Conservation (phyloP, 495 filamentous ascomycete genomes). For the Penicillium cosmopolitanum region DNA sequence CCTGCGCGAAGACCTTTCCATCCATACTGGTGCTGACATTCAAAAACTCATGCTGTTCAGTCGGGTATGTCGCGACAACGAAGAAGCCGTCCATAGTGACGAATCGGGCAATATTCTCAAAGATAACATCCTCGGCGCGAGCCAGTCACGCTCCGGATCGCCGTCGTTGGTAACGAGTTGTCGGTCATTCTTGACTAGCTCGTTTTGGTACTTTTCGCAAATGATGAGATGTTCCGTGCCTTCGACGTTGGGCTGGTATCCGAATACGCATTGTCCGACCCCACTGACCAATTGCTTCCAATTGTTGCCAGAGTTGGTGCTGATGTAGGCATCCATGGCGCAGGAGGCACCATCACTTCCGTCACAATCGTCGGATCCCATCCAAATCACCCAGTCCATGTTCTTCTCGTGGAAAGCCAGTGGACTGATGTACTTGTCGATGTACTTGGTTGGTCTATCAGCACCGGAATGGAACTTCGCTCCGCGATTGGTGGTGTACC, state of each 20-base stretch:
- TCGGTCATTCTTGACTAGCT: slow-evolving; percentile 60
- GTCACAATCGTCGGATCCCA: slow-evolving; percentile 64
- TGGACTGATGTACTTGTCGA: slow-evolving; percentile 44
- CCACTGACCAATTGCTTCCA: slow-evolving; percentile 72
- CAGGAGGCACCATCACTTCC: slow-evolving; percentile 51
- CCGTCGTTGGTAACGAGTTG: slow-evolving; percentile 69
- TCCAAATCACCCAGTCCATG: slow-evolving; percentile 90
- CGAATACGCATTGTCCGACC: slow-evolving; percentile 81
- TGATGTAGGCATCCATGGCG: slow-evolving; percentile 69
- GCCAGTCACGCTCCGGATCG: slow-evolving; percentile 55
- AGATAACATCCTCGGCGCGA: slow-evolving; percentile 61
- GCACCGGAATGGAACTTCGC: slow-evolving; percentile 73
- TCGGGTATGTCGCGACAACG: slow-evolving; percentile 75
- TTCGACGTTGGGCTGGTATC: slow-evolving; percentile 62
- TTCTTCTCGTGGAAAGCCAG: slow-evolving; percentile 79
- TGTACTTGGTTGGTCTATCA: slow-evolving; percentile 53
- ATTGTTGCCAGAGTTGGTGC: slow-evolving; percentile 71
- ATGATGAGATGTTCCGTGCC: slow-evolving; percentile 71
- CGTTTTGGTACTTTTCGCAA: slow-evolving; percentile 73
- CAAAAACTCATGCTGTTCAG: slow-evolving; percentile 66
- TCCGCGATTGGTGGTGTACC: slow-evolving; percentile 78
- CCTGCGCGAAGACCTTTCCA: slow-evolving; percentile 77
- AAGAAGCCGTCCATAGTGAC: slow-evolving; percentile 95
- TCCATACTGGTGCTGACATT: slow-evolving; percentile 83
- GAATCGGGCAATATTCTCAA: slow-evolving; percentile 77